Conservation (phyloP, 768 basidiomycete species). For the Lentinula boryana region DNA sequence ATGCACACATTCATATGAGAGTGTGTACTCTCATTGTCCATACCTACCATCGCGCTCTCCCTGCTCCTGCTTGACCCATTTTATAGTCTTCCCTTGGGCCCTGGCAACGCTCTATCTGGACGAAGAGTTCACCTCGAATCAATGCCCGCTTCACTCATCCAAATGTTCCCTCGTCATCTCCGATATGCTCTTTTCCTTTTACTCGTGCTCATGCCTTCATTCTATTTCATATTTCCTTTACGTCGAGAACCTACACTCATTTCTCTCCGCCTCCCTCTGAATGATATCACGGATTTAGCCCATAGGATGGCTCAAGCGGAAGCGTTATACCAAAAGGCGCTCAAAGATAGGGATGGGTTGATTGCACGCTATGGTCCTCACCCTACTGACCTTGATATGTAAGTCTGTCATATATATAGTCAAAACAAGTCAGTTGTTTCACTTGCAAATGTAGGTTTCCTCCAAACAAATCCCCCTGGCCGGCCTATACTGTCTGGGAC, state of each 20-base stretch:
- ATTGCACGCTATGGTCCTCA: conserved; percentile 51
- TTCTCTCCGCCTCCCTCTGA: conserved; percentile 23
- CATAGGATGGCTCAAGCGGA: conserved; percentile 36
- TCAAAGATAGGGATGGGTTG: conserved; percentile 36
- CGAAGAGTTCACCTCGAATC: neutral
- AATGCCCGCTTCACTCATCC: neutral
- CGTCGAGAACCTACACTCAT: conserved; percentile 24
- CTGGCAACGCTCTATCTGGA: neutral
- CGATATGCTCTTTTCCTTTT: conserved; percentile 43
- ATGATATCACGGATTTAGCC: conserved; percentile 29
- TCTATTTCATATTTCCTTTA: conserved; percentile 41
- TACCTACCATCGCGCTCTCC: neutral
- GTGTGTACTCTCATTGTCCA: neutral
- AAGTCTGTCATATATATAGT: conserved; percentile 15
- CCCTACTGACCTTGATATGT: conserved; percentile 42
- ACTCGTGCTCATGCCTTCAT: conserved; percentile 32
- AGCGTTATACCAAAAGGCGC: conserved; percentile 36
- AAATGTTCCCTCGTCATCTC: conserved; percentile 34
- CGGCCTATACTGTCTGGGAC: conserved; percentile 54
- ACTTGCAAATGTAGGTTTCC: conserved; percentile 39
- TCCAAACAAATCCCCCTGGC: conserved; percentile 45
- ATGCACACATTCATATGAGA: neutral
- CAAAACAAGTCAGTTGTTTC: conserved; percentile 6
- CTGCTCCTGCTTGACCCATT: too few relatives aligned
- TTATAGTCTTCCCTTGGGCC: too few relatives aligned